Conservation (phyloP, 202 grass and related monocot species). For the Digitaria exilis region DNA sequence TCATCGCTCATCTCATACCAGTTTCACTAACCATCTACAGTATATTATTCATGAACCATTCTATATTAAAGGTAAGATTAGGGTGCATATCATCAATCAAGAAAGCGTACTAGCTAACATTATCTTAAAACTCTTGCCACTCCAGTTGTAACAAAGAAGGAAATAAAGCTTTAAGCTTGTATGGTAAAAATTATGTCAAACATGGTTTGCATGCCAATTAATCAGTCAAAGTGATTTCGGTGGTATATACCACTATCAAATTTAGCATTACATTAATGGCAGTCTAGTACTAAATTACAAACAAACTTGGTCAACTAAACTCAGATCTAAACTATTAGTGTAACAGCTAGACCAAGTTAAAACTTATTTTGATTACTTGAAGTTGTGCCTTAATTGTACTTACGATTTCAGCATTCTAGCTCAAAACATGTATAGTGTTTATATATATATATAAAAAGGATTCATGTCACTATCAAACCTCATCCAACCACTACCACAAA, state of each 20-base stretch:
- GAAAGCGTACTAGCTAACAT: not conserved
- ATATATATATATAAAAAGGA: not conserved
- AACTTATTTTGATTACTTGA: not conserved
- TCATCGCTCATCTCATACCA: not conserved
- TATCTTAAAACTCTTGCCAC: not conserved
- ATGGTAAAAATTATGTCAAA: conserved; percentile 7
- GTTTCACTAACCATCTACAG: not conserved
- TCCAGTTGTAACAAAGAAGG: not conserved
- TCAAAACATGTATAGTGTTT: not conserved
- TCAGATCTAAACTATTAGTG: not conserved
- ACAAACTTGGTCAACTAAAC: not conserved
- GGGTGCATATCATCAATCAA: not conserved
- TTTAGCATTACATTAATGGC: not conserved
- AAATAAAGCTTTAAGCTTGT: not conserved
- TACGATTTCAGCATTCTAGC: not conserved
- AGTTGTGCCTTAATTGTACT: not conserved
- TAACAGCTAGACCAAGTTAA: not conserved
- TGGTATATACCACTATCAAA: not conserved
- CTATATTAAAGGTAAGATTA: not conserved
- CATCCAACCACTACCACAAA: not conserved
- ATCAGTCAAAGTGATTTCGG: not conserved
- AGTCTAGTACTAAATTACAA: not conserved
- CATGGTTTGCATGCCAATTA: not conserved
- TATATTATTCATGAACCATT: not conserved
- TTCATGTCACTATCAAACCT: not conserved